Percentiles rank a stretch among this genome's conserved stretches.
Evolutionary conservation across 2,329 filamentous ascomycete species (phyloP).

Genomic region (Epichloe bromicola): DNA sequence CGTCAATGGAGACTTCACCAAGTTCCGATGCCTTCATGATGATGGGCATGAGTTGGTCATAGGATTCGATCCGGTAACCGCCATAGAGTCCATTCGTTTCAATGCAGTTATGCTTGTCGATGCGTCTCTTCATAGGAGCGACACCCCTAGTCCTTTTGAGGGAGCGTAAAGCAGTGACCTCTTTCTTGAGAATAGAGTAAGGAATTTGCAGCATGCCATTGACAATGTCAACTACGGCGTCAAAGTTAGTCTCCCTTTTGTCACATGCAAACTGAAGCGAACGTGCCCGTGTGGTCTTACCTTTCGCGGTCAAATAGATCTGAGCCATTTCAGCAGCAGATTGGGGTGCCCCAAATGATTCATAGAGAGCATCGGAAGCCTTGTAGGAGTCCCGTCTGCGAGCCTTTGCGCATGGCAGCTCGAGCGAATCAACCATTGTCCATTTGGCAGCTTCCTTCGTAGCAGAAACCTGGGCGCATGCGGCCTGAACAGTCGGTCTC

Average conservation of each 20-base stretch:
- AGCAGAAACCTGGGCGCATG: not conserved
- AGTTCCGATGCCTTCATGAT: conserved; percentile 11
- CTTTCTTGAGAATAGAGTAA: not conserved
- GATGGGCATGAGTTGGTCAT: conserved; percentile 14
- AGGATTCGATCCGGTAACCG: conserved; percentile 16
- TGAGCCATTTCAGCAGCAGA: conserved; percentile 5
- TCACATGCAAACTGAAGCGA: not conserved
- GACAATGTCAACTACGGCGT: conserved; percentile 13
- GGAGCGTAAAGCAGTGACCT: conserved; percentile 1
- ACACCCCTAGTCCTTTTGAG: conserved; percentile 5
- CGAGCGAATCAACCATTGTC: conserved; percentile 1
- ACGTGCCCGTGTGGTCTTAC: conserved; percentile 10
- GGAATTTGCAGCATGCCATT: conserved; percentile 8
- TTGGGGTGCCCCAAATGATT: conserved; percentile 1
- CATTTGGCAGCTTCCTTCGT: not conserved
- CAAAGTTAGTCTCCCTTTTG: not conserved
- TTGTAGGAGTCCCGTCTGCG: not conserved
- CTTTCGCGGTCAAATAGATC: conserved; percentile 16
- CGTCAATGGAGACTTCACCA: conserved; percentile 13
- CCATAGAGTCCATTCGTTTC: conserved; percentile 7
- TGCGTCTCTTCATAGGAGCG: conserved; percentile 18
- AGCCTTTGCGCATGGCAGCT: conserved; percentile 6
- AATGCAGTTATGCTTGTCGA: conserved; percentile 8
- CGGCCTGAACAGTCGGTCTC: not conserved
- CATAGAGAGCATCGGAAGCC: not conserved